phyloP scores from a whole-genome alignment of 2,329 filamentous ascomycete genomes.

The Epichloe brachyelytri region DNA sequence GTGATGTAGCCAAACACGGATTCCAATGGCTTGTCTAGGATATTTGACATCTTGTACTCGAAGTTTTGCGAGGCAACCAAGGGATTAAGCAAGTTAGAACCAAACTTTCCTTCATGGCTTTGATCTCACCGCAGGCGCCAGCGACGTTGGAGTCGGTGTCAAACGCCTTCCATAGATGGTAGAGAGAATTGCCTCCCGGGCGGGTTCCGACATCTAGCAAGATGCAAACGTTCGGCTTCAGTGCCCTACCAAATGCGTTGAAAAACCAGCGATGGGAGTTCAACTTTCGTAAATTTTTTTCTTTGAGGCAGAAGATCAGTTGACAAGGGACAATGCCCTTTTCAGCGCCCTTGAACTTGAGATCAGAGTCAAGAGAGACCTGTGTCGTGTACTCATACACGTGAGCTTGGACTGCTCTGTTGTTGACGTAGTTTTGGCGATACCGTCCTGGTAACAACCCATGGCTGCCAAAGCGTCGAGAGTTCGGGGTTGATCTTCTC shows the following conservation, averaged over 20 bases:
- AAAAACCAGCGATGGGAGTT: conserved; percentile 99
- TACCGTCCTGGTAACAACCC: conserved; percentile 95
- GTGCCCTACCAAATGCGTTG: conserved; percentile 84
- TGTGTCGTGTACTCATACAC: conserved; percentile 99
- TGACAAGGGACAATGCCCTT: conserved; percentile 98
- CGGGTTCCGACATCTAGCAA: conserved; percentile 92
- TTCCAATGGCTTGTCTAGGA: conserved; percentile 92
- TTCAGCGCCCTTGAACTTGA: conserved; percentile 98
- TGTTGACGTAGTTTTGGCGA: conserved; percentile 98
- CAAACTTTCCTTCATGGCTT: conserved; percentile 81
- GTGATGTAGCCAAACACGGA: conserved; percentile 98
- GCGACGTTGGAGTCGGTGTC: conserved; percentile 96
- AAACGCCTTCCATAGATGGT: conserved; percentile 97
- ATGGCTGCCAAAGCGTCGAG: conserved; percentile 91
- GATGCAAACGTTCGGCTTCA: conserved; percentile 95
- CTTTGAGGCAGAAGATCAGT: conserved; percentile 97
- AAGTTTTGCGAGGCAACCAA: conserved; percentile 97
- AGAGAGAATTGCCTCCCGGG: conserved; percentile 79
- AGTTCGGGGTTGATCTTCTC: conserved; percentile 78
- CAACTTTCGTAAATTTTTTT: conserved; percentile 93
- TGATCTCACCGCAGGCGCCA: conserved; percentile 94
- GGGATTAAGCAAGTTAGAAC: conserved; percentile 77
- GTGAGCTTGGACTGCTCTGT: conserved; percentile 87
- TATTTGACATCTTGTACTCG: conserved; percentile 99
- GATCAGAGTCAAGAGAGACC: conserved; percentile 84